Evolutionary conservation across 306 rosid species (phyloP).

Genomic region (Malus sylvestris): DNA sequence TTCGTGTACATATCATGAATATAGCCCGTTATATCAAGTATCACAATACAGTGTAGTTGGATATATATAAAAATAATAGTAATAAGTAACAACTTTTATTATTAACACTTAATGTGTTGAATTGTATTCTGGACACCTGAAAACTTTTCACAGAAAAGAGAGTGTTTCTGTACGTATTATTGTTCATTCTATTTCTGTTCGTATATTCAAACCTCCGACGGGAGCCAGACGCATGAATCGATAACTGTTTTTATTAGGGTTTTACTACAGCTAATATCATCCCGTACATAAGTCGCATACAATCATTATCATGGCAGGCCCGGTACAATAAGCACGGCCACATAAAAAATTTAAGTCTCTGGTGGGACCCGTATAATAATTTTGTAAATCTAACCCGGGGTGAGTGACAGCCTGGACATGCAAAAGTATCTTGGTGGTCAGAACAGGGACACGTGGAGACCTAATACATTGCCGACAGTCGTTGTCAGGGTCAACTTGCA

Average conservation of each 20-base stretch:
- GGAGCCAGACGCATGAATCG: background rate
- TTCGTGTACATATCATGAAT: too few relatives aligned
- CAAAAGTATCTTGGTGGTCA: background rate
- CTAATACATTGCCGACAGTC: constrained; percentile 33
- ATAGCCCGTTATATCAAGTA: too few relatives aligned
- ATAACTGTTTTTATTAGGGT: background rate
- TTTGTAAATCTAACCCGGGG: background rate
- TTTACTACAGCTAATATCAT: background rate
- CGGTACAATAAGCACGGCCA: background rate
- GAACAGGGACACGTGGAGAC: constrained; percentile 3
- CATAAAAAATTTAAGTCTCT: background rate
- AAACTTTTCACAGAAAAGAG: too few relatives aligned
- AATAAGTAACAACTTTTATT: too few relatives aligned
- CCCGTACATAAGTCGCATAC: background rate
- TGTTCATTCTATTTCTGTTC: background rate
- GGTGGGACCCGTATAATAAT: background rate
- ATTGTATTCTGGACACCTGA: too few relatives aligned
- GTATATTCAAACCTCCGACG: background rate
- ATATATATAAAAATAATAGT: too few relatives aligned
- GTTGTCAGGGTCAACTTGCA: background rate
- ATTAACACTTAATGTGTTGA: too few relatives aligned
- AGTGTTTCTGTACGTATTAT: too few relatives aligned
- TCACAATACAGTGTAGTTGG: rapidly evolving
- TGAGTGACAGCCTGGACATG: constrained; percentile 9
- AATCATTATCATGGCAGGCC: background rate